Conservation (phyloP, 352 stramenopile genomes). For the Phytophthora constricta region DNA sequence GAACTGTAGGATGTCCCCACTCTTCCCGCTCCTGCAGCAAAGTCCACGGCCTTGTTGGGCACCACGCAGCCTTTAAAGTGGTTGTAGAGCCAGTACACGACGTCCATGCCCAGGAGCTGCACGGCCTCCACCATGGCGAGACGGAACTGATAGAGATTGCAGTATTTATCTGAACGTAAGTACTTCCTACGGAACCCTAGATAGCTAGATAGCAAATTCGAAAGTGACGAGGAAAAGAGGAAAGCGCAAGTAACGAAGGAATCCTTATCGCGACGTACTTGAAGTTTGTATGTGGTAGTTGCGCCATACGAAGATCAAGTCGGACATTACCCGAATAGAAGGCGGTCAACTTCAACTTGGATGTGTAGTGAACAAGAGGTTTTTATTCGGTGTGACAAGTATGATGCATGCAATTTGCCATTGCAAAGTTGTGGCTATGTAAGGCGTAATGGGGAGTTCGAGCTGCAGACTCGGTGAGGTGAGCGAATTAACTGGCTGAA, state of each 20-base stretch:
- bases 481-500: no score
- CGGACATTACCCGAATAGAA: no score
- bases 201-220: neutral
- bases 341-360: no score
- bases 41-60: neutral
- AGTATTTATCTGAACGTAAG: neutral
- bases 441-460: no score
- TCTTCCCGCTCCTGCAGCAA: neutral
- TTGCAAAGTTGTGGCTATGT: no score
- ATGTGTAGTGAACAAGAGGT: no score
- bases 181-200: neutral
- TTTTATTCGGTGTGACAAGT: no score
- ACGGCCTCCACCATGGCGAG: conserved; percentile 5
- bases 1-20: conserved; percentile 1
- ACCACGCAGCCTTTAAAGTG: conserved; percentile 7
- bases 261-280: no score
- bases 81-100: conserved; percentile 6
- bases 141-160: neutral
- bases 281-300: neutral
- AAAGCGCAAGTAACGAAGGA: neutral
- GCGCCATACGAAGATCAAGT: no score
- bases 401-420: no score
- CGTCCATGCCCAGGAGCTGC: neutral
- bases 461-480: no score
- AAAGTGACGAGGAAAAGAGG: neutral